Conservation (phyloP, 1,284 basidiomycete genomes). For the Boletus subluridellus region DNA sequence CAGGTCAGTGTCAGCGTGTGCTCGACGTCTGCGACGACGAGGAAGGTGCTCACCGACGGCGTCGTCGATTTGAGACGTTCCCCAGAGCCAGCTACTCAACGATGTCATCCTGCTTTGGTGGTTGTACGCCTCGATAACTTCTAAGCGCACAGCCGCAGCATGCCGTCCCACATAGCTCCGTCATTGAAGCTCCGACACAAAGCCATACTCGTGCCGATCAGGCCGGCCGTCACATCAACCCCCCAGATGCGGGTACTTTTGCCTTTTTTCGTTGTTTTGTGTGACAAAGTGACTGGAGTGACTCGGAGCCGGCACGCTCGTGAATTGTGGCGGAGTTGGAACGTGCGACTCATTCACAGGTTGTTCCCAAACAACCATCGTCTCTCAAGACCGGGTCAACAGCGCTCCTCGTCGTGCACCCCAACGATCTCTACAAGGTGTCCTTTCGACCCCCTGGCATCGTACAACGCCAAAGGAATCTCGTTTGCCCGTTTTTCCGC, state of each 20-base stretch:
- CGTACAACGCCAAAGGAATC: neutral
- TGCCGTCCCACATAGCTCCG: slow-evolving; percentile 17
- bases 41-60: slow-evolving; percentile 56
- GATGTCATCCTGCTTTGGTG: slow-evolving; percentile 39
- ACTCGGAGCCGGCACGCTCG: slow-evolving; percentile 19
- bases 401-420: slow-evolving; percentile 14
- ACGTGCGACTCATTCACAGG: slow-evolving; percentile 32
- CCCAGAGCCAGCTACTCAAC: slow-evolving; percentile 66
- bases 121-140: slow-evolving; percentile 15
- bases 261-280: neutral
- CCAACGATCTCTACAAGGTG: slow-evolving; percentile 8
- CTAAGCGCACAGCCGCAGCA: slow-evolving; percentile 18
- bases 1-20: neutral
- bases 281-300: slow-evolving; percentile 17
- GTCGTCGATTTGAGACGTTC: slow-evolving; percentile 71
- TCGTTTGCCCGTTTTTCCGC: slow-evolving; percentile 14
- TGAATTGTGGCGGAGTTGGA: slow-evolving; percentile 38
- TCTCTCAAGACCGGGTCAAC: slow-evolving; percentile 23
- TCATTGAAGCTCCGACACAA: slow-evolving; percentile 25
- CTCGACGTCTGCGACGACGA: neutral
- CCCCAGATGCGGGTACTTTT: neutral
- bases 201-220: slow-evolving; percentile 2
- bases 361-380: slow-evolving; percentile 39
- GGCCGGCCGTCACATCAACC: slow-evolving; percentile 1
- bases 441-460: neutral